phyloP scores from a whole-genome alignment of 2,329 filamentous ascomycete genomes.

The Neofusicoccum ribis region DNA sequence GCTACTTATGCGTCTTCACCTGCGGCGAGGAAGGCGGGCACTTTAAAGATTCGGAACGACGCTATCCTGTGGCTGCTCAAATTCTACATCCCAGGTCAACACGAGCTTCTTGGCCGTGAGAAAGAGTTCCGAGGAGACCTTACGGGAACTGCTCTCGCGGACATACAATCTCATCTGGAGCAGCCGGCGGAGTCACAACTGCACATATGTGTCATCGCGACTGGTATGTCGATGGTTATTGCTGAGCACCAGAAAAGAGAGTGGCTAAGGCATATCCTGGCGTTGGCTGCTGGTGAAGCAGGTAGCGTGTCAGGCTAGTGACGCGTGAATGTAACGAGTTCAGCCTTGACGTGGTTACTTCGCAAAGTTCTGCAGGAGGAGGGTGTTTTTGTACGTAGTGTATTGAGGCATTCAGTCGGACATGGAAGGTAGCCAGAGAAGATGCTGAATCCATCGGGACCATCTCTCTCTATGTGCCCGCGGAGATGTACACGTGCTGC shows the following conservation, averaged over 20 bases:
- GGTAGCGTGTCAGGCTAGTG: not conserved
- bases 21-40: constrained; percentile 29
- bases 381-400: too few relatives aligned
- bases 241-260: constrained; percentile 36
- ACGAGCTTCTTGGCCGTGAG: too few relatives aligned
- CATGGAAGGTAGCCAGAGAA: too few relatives aligned
- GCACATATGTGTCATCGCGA: constrained; percentile 35
- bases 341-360: too few relatives aligned
- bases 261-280: not conserved
- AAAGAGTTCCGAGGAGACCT: not conserved
- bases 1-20: constrained; percentile 32
- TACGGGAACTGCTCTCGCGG: constrained; percentile 12
- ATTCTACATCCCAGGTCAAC: not conserved
- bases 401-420: too few relatives aligned
- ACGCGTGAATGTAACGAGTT: too few relatives aligned
- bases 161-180: constrained; percentile 9
- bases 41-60: constrained; percentile 30
- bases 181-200: constrained; percentile 21
- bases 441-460: too few relatives aligned
- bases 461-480: too few relatives aligned
- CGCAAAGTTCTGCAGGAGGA: too few relatives aligned
- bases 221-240: constrained; percentile 35
- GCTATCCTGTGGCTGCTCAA: constrained; percentile 25
- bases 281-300: not conserved
- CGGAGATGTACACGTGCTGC: too few relatives aligned